Evolutionary conservation across 225 moss, liverwort and hornwort species (phyloP), one percentile per base, ranked within the genome.

Genomic region (Pseudoscleropodium purum): DNA sequence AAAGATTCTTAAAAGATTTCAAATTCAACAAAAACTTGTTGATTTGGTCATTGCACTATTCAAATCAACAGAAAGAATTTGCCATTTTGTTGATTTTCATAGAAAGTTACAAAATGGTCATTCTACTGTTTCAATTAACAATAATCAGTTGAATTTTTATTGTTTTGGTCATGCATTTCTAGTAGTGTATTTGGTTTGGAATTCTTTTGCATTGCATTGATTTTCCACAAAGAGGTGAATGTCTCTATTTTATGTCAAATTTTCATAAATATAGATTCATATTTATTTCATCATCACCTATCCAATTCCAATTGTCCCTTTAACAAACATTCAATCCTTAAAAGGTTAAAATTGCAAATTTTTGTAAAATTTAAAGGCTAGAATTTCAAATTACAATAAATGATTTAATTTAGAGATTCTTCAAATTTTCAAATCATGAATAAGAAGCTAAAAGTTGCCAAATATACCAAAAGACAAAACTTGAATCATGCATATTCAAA

Each of bases 161-260:
- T n/a, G n/a, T n/a, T n/a, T n/a, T n/a, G n/a, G n/a, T n/a, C n/a
- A n/a, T n/a, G n/a, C n/a, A n/a, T n/a, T n/a, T n/a, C n/a, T n/a
- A n/a, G n/a, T n/a, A n/a, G n/a, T n/a, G n/a, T n/a, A 11, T 37
- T 10, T 6, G 3, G 3, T 68, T 2, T 6, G 0, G 20, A 68
- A 6, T 3, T 37, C 11, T 67, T 20, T 68, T 34, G 6, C 54
- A 54, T 54, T 54, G 54, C 54, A 54, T 18, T 10, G 19, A 18
- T 54, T 68, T 36, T 4, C 10, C 7, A 13, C 1, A 0, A 66
- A 66, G 5, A 34, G 2, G 19, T 66, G 19, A 66, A 36, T 36
- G 5, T 18, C 5, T 65, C 17, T 8, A 65, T 65, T 33, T 66
- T 66, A 9, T 18, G 5, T 36, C 19, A 66, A 66, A 36, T 36